Evolutionary conservation across 345 rosid genomes (phyloP).

Genomic region (Anastatica hierochuntica): DNA sequence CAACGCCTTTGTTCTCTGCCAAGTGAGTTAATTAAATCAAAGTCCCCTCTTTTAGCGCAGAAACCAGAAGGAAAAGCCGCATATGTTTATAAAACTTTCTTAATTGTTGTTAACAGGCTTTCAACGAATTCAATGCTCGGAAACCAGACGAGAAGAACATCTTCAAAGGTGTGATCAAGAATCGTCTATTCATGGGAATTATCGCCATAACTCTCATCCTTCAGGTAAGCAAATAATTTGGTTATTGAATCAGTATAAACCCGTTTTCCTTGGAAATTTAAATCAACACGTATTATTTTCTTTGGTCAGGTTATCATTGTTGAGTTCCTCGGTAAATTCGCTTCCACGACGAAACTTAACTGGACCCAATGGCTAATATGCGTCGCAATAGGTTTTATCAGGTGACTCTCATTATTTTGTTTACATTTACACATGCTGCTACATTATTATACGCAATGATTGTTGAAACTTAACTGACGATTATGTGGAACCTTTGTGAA

Average conservation of each 20-base stretch:
- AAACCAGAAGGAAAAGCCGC: too few species aligned
- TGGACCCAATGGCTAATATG: constrained; percentile 73
- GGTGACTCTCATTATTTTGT: constrained; percentile 42
- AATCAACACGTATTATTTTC: neutral
- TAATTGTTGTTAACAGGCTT: constrained; percentile 32
- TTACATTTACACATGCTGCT: too few species aligned
- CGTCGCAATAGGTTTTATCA: constrained; percentile 46
- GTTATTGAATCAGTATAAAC: too few species aligned
- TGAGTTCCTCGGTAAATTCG: constrained; percentile 78
- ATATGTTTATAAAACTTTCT: neutral
- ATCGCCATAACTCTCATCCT: constrained; percentile 59
- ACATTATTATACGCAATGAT: too few species aligned
- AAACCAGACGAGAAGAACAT: constrained; percentile 85
- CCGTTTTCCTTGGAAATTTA: too few species aligned
- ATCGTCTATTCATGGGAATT: constrained; percentile 70
- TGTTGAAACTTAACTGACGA: too few species aligned
- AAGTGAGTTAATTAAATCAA: constrained; percentile 31
- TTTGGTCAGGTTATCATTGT: constrained; percentile 55
- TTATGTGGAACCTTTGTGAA: neutral
- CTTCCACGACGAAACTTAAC: constrained; percentile 60
- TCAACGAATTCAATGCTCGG: constrained; percentile 91
- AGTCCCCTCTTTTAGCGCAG: too few species aligned
- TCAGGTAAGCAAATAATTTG: constrained; percentile 40
- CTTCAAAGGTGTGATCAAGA: constrained; percentile 60
- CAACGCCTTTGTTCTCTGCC: constrained; percentile 86